A percentile compares a stretch with the other conserved stretches of the same genome.
These are phyloP conservation scores for Hemerocallis citrina DNA, from an alignment of 106 monocot genomes.

Conservation along the genomic window DNA sequence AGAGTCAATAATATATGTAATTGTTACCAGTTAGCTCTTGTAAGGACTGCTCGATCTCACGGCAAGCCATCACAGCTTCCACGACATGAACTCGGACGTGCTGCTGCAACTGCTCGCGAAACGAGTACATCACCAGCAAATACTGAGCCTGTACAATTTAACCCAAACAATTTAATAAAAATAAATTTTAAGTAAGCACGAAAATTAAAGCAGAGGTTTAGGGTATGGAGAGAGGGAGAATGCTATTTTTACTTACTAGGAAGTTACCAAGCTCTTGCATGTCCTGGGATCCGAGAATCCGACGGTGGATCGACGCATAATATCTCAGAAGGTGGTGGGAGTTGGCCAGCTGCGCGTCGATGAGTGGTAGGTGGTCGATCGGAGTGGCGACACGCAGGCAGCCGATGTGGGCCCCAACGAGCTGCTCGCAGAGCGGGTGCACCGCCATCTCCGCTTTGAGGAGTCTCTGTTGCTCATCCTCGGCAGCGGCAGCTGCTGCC, in stretches of 20 bases:
- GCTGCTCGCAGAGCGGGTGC: slow-evolving; percentile 75
- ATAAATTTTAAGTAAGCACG: neutral
- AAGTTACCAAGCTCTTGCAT: slow-evolving; percentile 76
- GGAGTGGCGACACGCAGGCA: slow-evolving; percentile 81
- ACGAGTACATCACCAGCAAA: slow-evolving; percentile 60
- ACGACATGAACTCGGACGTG: slow-evolving; percentile 81
- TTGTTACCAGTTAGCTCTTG: slow-evolving; percentile 80
- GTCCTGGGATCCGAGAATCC: slow-evolving; percentile 50
- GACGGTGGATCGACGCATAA: slow-evolving; percentile 56
- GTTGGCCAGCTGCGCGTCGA: slow-evolving; percentile 55
- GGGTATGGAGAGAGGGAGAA: neutral
- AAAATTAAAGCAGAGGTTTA: neutral
- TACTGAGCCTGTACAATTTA: slow-evolving; percentile 49
- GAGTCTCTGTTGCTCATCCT: slow-evolving; percentile 32
- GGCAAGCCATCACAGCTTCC: slow-evolving; percentile 78
- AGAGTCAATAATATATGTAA: too few species aligned
- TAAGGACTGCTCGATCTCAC: slow-evolving; percentile 72
- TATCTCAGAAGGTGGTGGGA: slow-evolving; percentile 58
- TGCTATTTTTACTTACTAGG: slow-evolving; percentile 40
- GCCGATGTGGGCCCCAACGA: slow-evolving; percentile 56
- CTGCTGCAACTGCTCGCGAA: slow-evolving; percentile 80
- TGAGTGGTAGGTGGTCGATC: slow-evolving; percentile 71
- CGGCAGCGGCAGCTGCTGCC: slow-evolving; percentile 13
- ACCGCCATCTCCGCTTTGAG: slow-evolving; percentile 73
- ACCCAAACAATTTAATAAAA: neutral